Conservation (phyloP, 2,329 filamentous ascomycete genomes). For the Nothopassalora personata region DNA sequence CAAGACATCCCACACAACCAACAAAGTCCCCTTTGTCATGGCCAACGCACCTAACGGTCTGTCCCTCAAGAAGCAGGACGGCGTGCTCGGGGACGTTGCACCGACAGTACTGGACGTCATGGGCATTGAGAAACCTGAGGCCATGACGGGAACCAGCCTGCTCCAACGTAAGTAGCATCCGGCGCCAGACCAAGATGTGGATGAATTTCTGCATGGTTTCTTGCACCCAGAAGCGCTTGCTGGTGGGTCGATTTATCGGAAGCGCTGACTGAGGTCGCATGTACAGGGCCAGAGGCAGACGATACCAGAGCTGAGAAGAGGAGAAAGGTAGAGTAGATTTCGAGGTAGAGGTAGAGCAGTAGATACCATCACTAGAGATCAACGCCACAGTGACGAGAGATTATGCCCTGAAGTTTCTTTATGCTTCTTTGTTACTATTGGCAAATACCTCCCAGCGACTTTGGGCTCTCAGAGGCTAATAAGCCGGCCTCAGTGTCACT, state of each 20-base stretch:
- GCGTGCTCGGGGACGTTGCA: slow-evolving; percentile 94
- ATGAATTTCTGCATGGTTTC: neutral
- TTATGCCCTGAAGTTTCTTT: neutral
- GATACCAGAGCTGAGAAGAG: neutral
- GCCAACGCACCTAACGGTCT: slow-evolving; percentile 89
- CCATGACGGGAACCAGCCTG: slow-evolving; percentile 85
- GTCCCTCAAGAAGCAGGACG: slow-evolving; percentile 75
- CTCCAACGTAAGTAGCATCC: slow-evolving; percentile 57
- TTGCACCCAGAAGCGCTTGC: no score
- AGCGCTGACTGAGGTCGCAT: neutral
- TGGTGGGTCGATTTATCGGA: neutral
- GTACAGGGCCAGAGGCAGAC: neutral
- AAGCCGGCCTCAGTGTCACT: no score
- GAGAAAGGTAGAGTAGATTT: neutral
- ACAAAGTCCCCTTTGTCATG: slow-evolving; percentile 98
- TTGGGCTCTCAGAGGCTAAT: no score
- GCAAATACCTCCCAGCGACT: no score
- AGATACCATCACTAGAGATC: neutral
- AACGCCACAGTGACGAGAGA: neutral
- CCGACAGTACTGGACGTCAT: slow-evolving; percentile 88
- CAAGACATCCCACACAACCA: slow-evolving; percentile 96
- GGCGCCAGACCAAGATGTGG: neutral
- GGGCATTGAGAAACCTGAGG: slow-evolving; percentile 82
- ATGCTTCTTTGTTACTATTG: no score
- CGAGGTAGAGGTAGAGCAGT: neutral